Percentiles rank a stretch among this genome's conserved stretches.
These are phyloP conservation scores for Lasiosphaeria ovina DNA, from an alignment of 495 filamentous ascomycete species.

Conservation along the genomic window DNA sequence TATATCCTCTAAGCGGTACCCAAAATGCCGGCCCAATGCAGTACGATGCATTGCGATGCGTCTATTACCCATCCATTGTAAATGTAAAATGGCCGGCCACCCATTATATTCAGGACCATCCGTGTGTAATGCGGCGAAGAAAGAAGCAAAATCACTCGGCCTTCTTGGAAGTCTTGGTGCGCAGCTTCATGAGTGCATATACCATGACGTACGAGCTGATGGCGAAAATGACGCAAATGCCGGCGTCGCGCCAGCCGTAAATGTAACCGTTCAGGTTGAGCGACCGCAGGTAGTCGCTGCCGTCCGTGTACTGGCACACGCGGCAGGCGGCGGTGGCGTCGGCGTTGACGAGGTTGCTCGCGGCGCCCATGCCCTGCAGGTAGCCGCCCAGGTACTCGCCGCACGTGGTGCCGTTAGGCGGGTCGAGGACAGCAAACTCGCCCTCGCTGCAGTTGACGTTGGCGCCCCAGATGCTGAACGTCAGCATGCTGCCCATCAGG, in stretches of 20 bases:
- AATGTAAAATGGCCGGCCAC: too few relatives aligned
- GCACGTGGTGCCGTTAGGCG: constrained; percentile 26
- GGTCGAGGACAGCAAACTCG: constrained; percentile 29
- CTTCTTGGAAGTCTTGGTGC: constrained; percentile 33
- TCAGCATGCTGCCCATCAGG: constrained; percentile 44
- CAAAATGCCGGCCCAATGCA: too few relatives aligned
- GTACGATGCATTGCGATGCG: too few relatives aligned
- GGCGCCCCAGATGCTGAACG: constrained; percentile 24
- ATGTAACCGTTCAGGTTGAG: constrained; percentile 36
- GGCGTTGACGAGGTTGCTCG: constrained; percentile 40
- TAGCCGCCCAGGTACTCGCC: constrained; percentile 29
- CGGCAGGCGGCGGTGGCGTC: constrained; percentile 47
- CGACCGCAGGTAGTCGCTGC: constrained; percentile 51
- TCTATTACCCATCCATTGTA: too few relatives aligned
- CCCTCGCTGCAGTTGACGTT: constrained; percentile 12
- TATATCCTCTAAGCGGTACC: too few relatives aligned
- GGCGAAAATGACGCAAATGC: constrained; percentile 40
- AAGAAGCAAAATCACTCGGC: constrained; percentile 19
- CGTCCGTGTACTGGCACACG: constrained; percentile 60
- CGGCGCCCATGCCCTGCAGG: constrained; percentile 25
- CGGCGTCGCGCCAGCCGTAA: constrained; percentile 63
- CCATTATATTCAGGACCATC: too few relatives aligned
- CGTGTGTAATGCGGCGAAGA: too few relatives aligned
- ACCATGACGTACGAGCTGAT: constrained; percentile 32
- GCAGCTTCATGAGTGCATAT: constrained; percentile 31